Evolutionary conservation across 495 filamentous ascomycete species (phyloP), one percentile per base, ranked within the genome.

Genomic region (Penicillium manginii): DNA sequence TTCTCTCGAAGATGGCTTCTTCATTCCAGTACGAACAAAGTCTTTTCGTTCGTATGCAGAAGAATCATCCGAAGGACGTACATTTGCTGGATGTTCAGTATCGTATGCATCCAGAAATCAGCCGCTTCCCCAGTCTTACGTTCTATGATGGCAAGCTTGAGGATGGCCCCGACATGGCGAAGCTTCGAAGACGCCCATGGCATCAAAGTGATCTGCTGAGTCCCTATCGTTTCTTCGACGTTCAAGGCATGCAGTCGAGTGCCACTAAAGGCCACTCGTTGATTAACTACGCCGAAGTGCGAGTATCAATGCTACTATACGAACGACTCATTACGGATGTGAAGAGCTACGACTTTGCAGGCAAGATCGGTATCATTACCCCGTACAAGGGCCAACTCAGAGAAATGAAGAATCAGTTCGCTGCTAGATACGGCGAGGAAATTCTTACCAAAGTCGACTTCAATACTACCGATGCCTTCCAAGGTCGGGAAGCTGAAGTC

Each of bases 41-140:
- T 78, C 80, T 98, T 73, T 98, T 98, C 75, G 94, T 97, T 42
- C 88, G 94, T 29, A 98, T 98, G 96, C 93, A 97, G 68, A 82
- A 84, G 59, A 97, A 97, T 60, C 88, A 93, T 61, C 88, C 91
- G 2, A 78, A 87, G 40, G 88, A 96, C 62, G 88, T 98, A n/a
- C 93, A 98, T 73, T 81, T 98, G 35, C 84, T 98, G 19, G 93
- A 97, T 73, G 92, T 87, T 33, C 94, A 98, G 67, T 98, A 98
- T 69, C 94, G 94, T 76, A 98, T 98, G 94, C 94, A 98, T 76
- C 94, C 94, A 0, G 89, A 91, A 58, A 98, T 98, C 71, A 96
- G 91, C 71, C 65, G 66, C 33, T 98, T 96, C 73, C 94, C 94
- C 1, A 96, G 92, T 70, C 74, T 82, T 57, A 87, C 92, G 37